These are phyloP conservation scores for Cubamyces sp. DNA, from an alignment of 768 basidiomycete species.

Conservation along the genomic window DNA sequence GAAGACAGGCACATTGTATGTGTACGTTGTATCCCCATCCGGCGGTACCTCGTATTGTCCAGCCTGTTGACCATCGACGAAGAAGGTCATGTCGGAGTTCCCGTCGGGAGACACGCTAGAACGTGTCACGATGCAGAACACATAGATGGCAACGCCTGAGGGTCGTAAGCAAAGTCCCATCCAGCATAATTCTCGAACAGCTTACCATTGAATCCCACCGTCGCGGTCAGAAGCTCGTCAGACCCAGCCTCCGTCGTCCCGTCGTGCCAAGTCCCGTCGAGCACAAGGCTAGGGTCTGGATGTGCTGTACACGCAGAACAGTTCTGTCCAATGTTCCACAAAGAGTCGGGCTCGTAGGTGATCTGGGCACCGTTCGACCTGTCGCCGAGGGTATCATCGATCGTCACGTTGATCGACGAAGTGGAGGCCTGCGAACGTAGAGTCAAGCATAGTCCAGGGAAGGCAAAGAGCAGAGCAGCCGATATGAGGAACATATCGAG, in stretches of 20 bases:
- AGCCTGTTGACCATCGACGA: conserved; percentile 40
- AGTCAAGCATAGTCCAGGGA: too few species aligned
- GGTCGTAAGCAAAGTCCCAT: too few species aligned
- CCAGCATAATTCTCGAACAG: neutral
- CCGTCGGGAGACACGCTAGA: conserved; percentile 32
- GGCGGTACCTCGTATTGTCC: conserved; percentile 36
- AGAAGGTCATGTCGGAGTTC: conserved; percentile 42
- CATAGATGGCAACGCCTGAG: conserved; percentile 50
- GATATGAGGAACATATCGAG: too few species aligned
- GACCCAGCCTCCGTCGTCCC: conserved; percentile 8
- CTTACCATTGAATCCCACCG: conserved; percentile 42
- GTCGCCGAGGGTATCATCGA: conserved; percentile 46
- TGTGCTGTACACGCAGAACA: conserved; percentile 36
- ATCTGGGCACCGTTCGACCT: conserved; percentile 36
- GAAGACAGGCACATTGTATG: conserved; percentile 44
- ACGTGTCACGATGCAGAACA: conserved; percentile 43
- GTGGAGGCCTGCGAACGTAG: conserved; percentile 9
- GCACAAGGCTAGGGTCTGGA: conserved; percentile 28
- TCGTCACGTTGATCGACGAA: conserved; percentile 42
- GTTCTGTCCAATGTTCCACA: conserved; percentile 37
- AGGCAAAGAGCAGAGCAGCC: too few species aligned
- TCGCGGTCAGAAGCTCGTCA: conserved; percentile 34
- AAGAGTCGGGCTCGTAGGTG: conserved; percentile 38
- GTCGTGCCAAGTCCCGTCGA: conserved; percentile 42
- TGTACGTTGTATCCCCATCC: conserved; percentile 27